phyloP scores from a whole-genome alignment of 2,329 filamentous ascomycete genomes.

The Aspergillus ruber region DNA sequence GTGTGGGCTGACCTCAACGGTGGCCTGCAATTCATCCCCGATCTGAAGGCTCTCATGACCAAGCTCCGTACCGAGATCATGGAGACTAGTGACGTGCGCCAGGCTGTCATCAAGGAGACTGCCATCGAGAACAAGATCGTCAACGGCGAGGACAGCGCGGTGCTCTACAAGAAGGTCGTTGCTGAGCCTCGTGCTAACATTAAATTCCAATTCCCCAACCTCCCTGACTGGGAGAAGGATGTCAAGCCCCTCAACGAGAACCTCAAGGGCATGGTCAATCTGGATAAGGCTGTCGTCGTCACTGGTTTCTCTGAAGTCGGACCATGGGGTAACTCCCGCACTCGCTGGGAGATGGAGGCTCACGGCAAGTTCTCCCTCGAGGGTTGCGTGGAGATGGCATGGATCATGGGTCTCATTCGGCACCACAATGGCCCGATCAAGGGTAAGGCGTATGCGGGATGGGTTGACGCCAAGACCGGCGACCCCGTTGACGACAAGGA shows the following conservation, averaged over 20 bases:
- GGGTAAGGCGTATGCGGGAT: constrained; percentile 92
- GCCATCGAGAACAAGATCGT: constrained; percentile 95
- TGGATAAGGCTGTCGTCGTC: constrained; percentile 96
- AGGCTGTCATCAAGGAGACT: constrained; percentile 91
- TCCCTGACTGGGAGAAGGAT: constrained; percentile 88
- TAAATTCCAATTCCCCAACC: constrained; percentile 88
- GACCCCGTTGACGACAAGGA: constrained; percentile 98
- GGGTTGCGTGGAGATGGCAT: constrained; percentile 98
- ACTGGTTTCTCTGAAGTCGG: constrained; percentile 80
- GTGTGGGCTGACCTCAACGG: constrained; percentile 97
- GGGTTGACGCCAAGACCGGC: constrained; percentile 87
- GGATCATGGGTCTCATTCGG: constrained; percentile 99
- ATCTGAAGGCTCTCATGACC: constrained; percentile 90
- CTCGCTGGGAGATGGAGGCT: constrained; percentile 98
- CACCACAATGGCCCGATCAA: constrained; percentile 96
- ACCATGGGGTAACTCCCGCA: constrained; percentile 97
- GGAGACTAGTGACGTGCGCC: constrained; percentile 88
- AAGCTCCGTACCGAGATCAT: constrained; percentile 89
- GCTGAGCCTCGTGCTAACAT: constrained; percentile 94
- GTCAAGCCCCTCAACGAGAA: constrained; percentile 80
- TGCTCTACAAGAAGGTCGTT: constrained; percentile 87
- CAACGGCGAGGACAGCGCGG: constrained; percentile 87
- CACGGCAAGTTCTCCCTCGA: constrained; percentile 94
- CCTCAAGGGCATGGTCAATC: constrained; percentile 95
- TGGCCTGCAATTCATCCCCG: constrained; percentile 92